Conservation (phyloP, 2,329 filamentous ascomycete genomes). For the Nigrospora oryzae region DNA sequence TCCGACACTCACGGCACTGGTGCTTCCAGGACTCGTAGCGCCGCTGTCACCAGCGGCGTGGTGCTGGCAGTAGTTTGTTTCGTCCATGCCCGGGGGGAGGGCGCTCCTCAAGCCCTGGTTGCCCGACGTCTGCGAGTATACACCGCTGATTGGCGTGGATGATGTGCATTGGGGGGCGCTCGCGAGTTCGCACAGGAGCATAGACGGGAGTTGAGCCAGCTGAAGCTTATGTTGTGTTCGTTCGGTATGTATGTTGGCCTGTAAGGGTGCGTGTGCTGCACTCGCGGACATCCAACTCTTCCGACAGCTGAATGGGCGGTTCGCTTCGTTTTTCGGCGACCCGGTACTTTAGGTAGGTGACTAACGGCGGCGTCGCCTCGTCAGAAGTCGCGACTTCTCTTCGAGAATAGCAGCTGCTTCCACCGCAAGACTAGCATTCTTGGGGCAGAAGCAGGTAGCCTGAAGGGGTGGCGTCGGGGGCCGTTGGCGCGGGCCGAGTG, state of each 20-base stretch:
- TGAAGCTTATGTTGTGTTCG: conserved; percentile 8
- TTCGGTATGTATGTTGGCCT: conserved; percentile 4
- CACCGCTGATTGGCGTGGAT: conserved; percentile 12
- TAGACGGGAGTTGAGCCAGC: neutral
- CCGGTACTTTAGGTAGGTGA: neutral
- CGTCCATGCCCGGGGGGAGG: conserved; percentile 36
- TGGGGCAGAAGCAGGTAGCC: no score
- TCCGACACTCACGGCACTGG: conserved; percentile 1
- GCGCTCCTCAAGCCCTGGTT: conserved; percentile 36
- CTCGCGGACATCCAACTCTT: conserved; percentile 14
- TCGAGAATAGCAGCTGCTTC: conserved; percentile 4
- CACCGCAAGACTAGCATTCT: conserved; percentile 1
- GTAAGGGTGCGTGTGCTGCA: conserved; percentile 2
- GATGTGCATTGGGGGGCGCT: conserved; percentile 15
- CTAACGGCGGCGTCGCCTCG: conserved; percentile 5
- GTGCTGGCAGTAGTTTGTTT: conserved; percentile 13
- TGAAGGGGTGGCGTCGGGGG: no score
- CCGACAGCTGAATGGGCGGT: conserved; percentile 6
- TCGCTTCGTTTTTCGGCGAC: neutral
- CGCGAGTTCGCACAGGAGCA: conserved; percentile 11
- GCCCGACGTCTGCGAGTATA: conserved; percentile 22
- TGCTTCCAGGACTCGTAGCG: conserved; percentile 3
- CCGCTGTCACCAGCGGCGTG: conserved; percentile 21
- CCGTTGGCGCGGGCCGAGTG: no score
- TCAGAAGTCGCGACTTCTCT: conserved; percentile 11